These are phyloP conservation scores for Podila clonocystis DNA, from an alignment of 192 early-diverging fungal species.

Conservation along the genomic window DNA sequence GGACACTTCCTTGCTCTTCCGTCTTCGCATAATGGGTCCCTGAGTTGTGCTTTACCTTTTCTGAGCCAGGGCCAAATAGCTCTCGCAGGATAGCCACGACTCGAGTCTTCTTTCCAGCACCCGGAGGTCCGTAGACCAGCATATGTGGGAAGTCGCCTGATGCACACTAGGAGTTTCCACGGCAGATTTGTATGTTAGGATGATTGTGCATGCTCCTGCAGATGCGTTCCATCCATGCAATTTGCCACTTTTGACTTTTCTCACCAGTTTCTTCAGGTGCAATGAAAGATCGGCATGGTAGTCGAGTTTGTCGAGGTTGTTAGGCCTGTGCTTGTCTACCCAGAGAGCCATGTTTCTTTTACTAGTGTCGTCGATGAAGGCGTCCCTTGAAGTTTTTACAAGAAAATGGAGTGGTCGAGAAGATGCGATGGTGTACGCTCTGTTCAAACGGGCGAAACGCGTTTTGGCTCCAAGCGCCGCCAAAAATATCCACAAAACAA, in stretches of 20 bases:
- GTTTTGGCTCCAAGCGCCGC: slow-evolving; percentile 1
- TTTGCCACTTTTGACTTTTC: not conserved
- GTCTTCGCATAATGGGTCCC: no score
- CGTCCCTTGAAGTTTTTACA: no score
- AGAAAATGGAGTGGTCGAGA: no score
- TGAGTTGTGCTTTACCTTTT: no score
- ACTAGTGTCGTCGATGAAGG: no score
- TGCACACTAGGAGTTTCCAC: slow-evolving; percentile 50
- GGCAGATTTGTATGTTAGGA: no score
- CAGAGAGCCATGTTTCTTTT: slow-evolving; percentile 73
- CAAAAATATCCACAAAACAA: slow-evolving; percentile 2
- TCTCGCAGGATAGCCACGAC: slow-evolving; percentile 87
- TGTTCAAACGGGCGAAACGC: not conserved
- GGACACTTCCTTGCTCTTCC: not conserved
- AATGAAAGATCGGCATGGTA: slow-evolving; percentile 81
- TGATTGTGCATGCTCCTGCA: no score
- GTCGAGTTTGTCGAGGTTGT: slow-evolving; percentile 82
- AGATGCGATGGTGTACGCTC: no score
- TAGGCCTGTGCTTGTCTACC: slow-evolving; percentile 96
- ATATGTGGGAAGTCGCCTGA: slow-evolving; percentile 94
- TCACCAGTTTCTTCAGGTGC: slow-evolving; percentile 81
- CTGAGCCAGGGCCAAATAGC: slow-evolving; percentile 89
- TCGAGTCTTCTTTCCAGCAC: slow-evolving; percentile 97
- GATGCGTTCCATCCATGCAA: slow-evolving; percentile 1
- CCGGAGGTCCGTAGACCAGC: slow-evolving; percentile 95